Evolutionary conservation across 2,329 filamentous ascomycete genomes (phyloP).

Genomic region (Emericellopsis atlantica): DNA sequence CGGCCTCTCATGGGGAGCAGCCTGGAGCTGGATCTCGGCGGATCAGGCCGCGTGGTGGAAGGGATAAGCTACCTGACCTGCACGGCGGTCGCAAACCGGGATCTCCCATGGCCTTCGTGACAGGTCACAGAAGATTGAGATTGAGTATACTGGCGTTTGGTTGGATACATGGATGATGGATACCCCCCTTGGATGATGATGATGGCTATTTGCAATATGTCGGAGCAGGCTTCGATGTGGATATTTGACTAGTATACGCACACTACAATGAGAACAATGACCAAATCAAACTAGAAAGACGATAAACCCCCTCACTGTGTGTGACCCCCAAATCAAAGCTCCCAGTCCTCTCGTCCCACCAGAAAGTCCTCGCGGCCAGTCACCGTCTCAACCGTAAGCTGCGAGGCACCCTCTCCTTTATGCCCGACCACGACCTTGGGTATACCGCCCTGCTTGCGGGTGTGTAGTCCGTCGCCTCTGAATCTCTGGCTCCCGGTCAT

Average conservation of each 20-base stretch:
- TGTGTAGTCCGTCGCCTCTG: conserved; percentile 27
- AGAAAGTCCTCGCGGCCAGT: conserved; percentile 14
- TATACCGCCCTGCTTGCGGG: conserved; percentile 19
- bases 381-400: conserved; percentile 15
- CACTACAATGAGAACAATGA: too few relatives aligned
- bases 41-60: conserved; percentile 23
- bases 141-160: conserved; percentile 6
- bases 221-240: too few relatives aligned
- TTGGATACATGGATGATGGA: too few relatives aligned
- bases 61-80: conserved; percentile 38
- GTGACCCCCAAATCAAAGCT: too few relatives aligned
- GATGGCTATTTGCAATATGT: too few relatives aligned
- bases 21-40: conserved; percentile 61
- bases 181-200: too few relatives aligned
- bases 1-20: conserved; percentile 77
- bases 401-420: conserved; percentile 27
- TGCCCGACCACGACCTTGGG: conserved; percentile 18
- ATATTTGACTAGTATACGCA: too few relatives aligned
- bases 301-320: too few relatives aligned
- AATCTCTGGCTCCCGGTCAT: conserved; percentile 26
- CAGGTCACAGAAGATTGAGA: not conserved
- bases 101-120: conserved; percentile 32
- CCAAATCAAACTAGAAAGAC: too few relatives aligned
- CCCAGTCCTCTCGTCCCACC: conserved; percentile 9
- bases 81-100: conserved; percentile 31